Evolutionary conservation across 2,329 filamentous ascomycete species (phyloP).

Genomic region (Rhexocercosporidium sp.): DNA sequence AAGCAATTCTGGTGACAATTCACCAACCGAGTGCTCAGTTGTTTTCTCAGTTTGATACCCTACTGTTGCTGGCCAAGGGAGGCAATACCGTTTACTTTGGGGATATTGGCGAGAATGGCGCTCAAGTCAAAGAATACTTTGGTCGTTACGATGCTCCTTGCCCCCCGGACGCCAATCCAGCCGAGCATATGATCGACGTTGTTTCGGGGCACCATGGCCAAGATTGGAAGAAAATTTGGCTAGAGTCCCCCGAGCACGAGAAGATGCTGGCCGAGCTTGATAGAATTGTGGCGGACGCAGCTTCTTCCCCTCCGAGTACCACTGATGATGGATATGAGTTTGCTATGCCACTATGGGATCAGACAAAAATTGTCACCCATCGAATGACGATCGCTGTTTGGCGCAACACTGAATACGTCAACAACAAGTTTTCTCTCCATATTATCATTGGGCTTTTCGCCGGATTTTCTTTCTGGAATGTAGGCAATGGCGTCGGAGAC

Average conservation of each 20-base stretch:
- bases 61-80: constrained; percentile 67
- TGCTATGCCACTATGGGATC: constrained; percentile 54
- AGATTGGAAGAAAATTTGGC: constrained; percentile 74
- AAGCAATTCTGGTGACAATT: constrained; percentile 60
- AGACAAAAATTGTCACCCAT: constrained; percentile 44
- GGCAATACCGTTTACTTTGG: constrained; percentile 74
- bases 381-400: constrained; percentile 56
- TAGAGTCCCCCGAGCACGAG: constrained; percentile 60
- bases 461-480: constrained; percentile 66
- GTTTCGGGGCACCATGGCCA: constrained; percentile 55
- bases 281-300: constrained; percentile 56
- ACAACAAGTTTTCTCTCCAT: constrained; percentile 57
- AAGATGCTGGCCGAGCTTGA: constrained; percentile 63
- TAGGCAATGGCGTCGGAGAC: constrained; percentile 55
- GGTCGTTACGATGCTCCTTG: constrained; percentile 52
- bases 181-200: constrained; percentile 52
- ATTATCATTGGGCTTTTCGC: constrained; percentile 62
- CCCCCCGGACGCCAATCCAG: constrained; percentile 48
- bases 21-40: constrained; percentile 60
- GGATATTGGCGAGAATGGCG: constrained; percentile 64
- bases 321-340: constrained; percentile 53
- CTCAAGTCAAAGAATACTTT: constrained; percentile 66
- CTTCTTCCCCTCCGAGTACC: constrained; percentile 42
- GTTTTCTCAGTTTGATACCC: constrained; percentile 61
- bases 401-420: constrained; percentile 64